Conservation (phyloP, 805 yeast genomes). For the Debaryomyces maramus region DNA sequence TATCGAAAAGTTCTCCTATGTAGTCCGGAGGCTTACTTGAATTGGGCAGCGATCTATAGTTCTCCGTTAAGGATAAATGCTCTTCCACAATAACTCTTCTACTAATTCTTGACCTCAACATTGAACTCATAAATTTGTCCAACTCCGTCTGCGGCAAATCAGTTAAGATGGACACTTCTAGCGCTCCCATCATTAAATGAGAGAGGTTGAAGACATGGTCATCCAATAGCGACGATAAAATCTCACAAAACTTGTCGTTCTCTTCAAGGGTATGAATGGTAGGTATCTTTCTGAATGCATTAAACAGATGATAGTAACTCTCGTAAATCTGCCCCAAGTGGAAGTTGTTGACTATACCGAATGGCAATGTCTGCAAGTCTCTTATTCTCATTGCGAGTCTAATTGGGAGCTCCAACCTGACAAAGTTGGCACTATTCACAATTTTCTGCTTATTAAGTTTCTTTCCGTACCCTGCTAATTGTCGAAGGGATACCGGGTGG, state of each 20-base stretch:
- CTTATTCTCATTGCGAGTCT: slow-evolving; percentile 78
- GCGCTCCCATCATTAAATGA: slow-evolving; percentile 88
- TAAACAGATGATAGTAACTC: slow-evolving; percentile 84
- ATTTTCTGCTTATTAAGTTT: slow-evolving; percentile 74
- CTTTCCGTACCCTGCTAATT: slow-evolving; percentile 86
- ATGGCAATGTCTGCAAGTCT: slow-evolving; percentile 81
- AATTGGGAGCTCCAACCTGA: slow-evolving; percentile 78
- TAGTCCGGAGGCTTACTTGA: slow-evolving; percentile 52
- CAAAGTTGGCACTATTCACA: slow-evolving; percentile 83
- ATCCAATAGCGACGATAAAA: slow-evolving; percentile 64
- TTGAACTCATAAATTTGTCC: slow-evolving; percentile 72
- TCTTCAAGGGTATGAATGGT: slow-evolving; percentile 68
- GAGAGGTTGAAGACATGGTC: slow-evolving; percentile 82
- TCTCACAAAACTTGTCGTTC: slow-evolving; percentile 68
- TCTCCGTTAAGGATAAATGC: slow-evolving; percentile 75
- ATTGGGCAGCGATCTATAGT: slow-evolving; percentile 52
- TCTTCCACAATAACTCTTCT: slow-evolving; percentile 90
- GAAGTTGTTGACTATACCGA: slow-evolving; percentile 77
- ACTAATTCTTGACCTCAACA: slow-evolving; percentile 83
- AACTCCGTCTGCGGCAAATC: slow-evolving; percentile 60
- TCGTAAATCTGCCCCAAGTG: slow-evolving; percentile 88
- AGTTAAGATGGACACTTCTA: slow-evolving; percentile 68
- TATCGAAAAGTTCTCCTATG: slow-evolving; percentile 77
- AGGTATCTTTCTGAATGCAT: slow-evolving; percentile 74
- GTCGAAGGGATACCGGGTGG: slow-evolving; percentile 87